Conservation (phyloP, 805 yeast genomes). For the Ogataea parapolymorpha region DNA sequence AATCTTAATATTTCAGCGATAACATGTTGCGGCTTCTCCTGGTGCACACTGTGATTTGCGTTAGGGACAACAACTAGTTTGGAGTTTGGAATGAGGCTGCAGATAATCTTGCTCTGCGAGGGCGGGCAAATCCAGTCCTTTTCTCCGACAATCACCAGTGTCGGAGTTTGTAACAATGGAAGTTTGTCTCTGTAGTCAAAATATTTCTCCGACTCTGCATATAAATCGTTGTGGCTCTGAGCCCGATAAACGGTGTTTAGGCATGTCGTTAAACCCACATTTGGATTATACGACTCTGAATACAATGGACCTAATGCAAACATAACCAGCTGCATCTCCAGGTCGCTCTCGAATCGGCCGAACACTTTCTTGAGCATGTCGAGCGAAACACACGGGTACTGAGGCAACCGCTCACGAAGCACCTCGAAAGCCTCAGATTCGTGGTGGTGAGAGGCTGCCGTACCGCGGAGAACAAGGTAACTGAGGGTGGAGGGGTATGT, state of each 20-base stretch:
- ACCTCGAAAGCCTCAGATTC: conserved; percentile 19
- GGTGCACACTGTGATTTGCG: conserved; percentile 25
- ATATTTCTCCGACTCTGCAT: conserved; percentile 24
- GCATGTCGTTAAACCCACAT: conserved; percentile 15
- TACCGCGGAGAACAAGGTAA: conserved; percentile 22
- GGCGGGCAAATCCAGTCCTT: conserved; percentile 28
- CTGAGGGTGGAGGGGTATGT: conserved; percentile 18
- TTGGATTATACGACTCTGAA: conserved; percentile 22
- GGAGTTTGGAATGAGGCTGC: conserved; percentile 15
- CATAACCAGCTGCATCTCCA: conserved; percentile 25
- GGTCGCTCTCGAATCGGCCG: conserved; percentile 23
- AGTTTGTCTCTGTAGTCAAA: conserved; percentile 20
- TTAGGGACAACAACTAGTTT: conserved; percentile 13
- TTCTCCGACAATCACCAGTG: conserved; percentile 22
- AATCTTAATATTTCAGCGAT: conserved; percentile 8
- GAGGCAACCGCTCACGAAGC: conserved; percentile 12
- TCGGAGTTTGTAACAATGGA: conserved; percentile 14
- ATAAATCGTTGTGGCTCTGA: conserved; percentile 22
- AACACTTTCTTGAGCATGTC: conserved; percentile 24
- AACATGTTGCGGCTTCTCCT: conserved; percentile 17
- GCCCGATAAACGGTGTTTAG: conserved; percentile 20
- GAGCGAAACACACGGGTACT: conserved; percentile 20
- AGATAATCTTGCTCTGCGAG: conserved; percentile 16
- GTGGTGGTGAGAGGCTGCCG: conserved; percentile 26
- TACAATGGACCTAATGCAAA: conserved; percentile 26